phyloP scores from a whole-genome alignment of 495 filamentous ascomycete species.

The Chlorociboria aeruginascens region DNA sequence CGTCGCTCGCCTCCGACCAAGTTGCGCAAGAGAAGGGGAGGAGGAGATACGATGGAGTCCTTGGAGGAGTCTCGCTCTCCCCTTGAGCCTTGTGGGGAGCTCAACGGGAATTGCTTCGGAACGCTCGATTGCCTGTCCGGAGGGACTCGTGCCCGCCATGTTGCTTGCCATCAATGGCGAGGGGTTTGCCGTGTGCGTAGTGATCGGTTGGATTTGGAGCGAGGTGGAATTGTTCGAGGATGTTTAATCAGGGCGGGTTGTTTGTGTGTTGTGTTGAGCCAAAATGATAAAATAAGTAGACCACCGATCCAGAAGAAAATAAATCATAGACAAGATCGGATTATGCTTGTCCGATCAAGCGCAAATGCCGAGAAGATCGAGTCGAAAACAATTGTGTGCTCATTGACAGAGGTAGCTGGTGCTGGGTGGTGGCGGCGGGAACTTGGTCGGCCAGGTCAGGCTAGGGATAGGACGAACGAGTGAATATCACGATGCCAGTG shows the following conservation, averaged over 20 bases:
- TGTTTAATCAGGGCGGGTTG: not conserved
- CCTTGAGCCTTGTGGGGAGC: constrained; percentile 51
- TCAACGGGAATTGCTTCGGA: constrained; percentile 28
- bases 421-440: too few relatives aligned
- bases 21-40: constrained; percentile 58
- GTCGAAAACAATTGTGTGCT: too few relatives aligned
- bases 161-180: constrained; percentile 14
- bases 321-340: too few relatives aligned
- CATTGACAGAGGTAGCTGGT: too few relatives aligned
- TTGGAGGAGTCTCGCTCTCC: constrained; percentile 62
- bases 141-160: constrained; percentile 1
- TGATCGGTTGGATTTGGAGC: not conserved
- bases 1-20: constrained; percentile 50
- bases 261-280: not conserved
- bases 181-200: not conserved
- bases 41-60: constrained; percentile 83
- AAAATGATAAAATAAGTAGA: too few relatives aligned
- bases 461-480: too few relatives aligned
- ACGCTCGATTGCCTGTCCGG: constrained; percentile 9
- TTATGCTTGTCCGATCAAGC: too few relatives aligned
- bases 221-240: not conserved
- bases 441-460: too few relatives aligned
- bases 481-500: too few relatives aligned
- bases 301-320: too few relatives aligned
- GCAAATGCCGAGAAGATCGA: too few relatives aligned